A percentile compares a stretch with the other conserved stretches of the same genome.
Evolutionary conservation across 1,284 basidiomycete genomes (phyloP).

Genomic region (Apiotrichum akiyoshidainum): DNA sequence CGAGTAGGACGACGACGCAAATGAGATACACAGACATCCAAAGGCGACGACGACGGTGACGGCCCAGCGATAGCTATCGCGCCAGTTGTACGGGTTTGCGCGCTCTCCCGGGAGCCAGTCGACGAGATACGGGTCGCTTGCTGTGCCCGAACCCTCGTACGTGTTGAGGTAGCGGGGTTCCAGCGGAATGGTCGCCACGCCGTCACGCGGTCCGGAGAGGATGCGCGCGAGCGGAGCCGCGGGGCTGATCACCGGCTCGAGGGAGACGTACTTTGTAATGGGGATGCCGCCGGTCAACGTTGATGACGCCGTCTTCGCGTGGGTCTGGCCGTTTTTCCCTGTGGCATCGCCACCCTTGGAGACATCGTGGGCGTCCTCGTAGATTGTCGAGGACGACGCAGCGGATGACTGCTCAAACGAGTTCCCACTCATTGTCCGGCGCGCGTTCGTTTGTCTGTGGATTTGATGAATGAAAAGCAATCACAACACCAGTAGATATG

Average conservation of each 20-base stretch:
- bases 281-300: slow-evolving; percentile 1
- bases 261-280: slow-evolving; percentile 8
- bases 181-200: background rate
- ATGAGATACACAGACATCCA: slow-evolving; percentile 62
- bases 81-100: slow-evolving; percentile 66
- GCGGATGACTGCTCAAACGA: background rate
- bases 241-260: slow-evolving; percentile 54
- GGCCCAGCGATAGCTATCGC: slow-evolving; percentile 52
- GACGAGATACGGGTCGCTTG: slow-evolving; percentile 33
- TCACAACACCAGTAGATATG: too few species aligned
- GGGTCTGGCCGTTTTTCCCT: background rate
- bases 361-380: background rate
- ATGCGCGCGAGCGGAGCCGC: slow-evolving; percentile 16
- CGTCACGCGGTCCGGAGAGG: slow-evolving; percentile 6
- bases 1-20: slow-evolving; percentile 58
- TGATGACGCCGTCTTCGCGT: background rate
- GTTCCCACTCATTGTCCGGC: background rate
- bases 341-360: background rate
- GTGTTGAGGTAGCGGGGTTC: slow-evolving; percentile 9
- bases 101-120: slow-evolving; percentile 57
- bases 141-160: slow-evolving; percentile 30
- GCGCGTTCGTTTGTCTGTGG: too few species aligned
- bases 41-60: slow-evolving; percentile 45
- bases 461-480: too few species aligned
- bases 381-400: background rate